A percentile compares a stretch with the other conserved stretches of the same genome.
Conservation (phyloP, 768 basidiomycete genomes). For the Tricholomella constricta region DNA sequence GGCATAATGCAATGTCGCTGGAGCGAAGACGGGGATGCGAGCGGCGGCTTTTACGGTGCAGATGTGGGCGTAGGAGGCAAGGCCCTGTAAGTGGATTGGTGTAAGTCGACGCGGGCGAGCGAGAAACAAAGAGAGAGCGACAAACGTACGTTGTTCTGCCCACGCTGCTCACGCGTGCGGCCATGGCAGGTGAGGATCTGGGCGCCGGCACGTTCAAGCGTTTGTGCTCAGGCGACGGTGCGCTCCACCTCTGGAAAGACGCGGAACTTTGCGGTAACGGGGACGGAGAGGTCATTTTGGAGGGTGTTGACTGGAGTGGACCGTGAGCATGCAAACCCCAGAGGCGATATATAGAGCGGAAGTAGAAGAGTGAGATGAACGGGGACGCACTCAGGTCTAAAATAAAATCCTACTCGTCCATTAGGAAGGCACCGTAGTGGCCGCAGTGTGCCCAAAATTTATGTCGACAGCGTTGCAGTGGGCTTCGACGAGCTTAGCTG, state of each 20-base stretch:
- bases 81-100: slow-evolving; percentile 57
- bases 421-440: slow-evolving; percentile 85
- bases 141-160: slow-evolving; percentile 65
- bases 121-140: neutral
- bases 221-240: slow-evolving; percentile 92
- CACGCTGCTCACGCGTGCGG: slow-evolving; percentile 87
- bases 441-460: slow-evolving; percentile 85
- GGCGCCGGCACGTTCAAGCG: slow-evolving; percentile 94
- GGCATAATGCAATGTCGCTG: slow-evolving; percentile 77
- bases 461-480: slow-evolving; percentile 94
- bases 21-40: slow-evolving; percentile 88
- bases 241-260: slow-evolving; percentile 84
- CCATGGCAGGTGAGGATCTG: slow-evolving; percentile 96
- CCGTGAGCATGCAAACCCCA: neutral
- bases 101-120: neutral
- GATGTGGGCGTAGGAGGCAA: slow-evolving; percentile 91
- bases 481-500: slow-evolving; percentile 75
- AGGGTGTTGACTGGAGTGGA: slow-evolving; percentile 74
- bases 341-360: too few relatives aligned
- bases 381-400: slow-evolving; percentile 74
- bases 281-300: slow-evolving; percentile 81
- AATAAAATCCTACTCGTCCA: slow-evolving; percentile 94
- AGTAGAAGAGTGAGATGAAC: too few relatives aligned
- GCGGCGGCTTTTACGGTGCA: slow-evolving; percentile 89
- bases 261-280: slow-evolving; percentile 96